Evolutionary conservation across 352 stramenopile genomes (phyloP), one percentile per base, ranked within the genome.

Genomic region (Elongisporangium anandrum): DNA sequence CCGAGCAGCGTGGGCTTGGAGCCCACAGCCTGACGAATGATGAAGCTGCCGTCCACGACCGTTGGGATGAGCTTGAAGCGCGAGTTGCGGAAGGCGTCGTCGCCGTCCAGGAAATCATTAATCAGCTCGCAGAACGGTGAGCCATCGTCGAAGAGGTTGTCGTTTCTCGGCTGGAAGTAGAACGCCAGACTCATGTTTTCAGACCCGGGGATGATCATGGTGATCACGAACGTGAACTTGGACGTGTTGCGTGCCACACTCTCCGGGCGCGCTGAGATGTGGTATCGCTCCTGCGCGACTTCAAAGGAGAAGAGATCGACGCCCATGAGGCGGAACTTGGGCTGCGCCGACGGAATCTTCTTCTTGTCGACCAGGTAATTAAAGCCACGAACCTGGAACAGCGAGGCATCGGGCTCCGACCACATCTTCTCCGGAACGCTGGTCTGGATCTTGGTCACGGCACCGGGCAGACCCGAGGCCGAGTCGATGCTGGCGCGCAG

Each of bases 61-160:
- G 87, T 96, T 22, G 97, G 97, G 65, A 99, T 99, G 53, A 99
- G 75, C 79, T 99, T 99, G 78, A 99, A 99, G 15, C 95, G 94
- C 50, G 89, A 94, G 70, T 99, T 97, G 24, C 96, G 89, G 68
- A 98, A 98, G 52, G 79, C 66, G 70, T 99, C 95, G 65, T 96
- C 90, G 54, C 94, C 96, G 72, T 98, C 97, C 23, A 97, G 81
- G 23, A 98, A 97, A 59, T 92, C 83, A 56, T 94, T 93, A 19
- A 96, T 69, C 50, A 97, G 70, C 56, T 94, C 85, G 16, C 85
- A 95, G 61, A 97, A 95, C 7, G 87, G 68, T 38, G 90, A 96
- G 59, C 85, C 84, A 50, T 95, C 81, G 51, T 96, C 86, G 50
- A 97, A 94, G 26, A 96, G 59, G 50, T 90, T 92, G 66, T 91